Conservation (phyloP, 495 filamentous ascomycete species). For the Neurospora sp. region DNA sequence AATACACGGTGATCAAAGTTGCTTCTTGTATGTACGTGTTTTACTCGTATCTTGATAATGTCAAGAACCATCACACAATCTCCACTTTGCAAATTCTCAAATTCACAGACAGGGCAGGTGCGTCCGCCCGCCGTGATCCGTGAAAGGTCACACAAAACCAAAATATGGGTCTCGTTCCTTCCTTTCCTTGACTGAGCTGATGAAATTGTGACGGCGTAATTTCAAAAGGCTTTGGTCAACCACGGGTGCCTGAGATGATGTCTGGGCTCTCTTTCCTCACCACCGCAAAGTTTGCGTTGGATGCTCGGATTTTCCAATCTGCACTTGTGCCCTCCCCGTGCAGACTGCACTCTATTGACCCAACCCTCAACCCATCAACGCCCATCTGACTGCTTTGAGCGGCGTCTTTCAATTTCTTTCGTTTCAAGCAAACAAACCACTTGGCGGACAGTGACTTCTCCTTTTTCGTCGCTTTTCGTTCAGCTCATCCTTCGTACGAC, state of each 20-base stretch:
- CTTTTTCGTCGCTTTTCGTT: background rate
- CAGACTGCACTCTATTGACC: background rate
- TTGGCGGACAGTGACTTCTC: background rate
- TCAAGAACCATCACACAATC: background rate
- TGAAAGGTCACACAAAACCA: background rate
- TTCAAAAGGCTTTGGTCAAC: background rate
- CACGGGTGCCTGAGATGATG: background rate
- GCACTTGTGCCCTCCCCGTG: background rate
- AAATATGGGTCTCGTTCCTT: background rate
- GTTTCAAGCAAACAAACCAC: background rate
- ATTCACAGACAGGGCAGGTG: background rate
- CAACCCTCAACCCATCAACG: background rate
- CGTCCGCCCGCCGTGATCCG: background rate
- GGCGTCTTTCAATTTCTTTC: background rate
- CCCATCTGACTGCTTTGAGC: background rate
- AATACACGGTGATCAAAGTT: background rate
- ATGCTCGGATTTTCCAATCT: background rate
- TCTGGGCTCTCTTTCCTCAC: background rate
- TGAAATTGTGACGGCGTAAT: background rate
- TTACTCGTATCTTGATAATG: background rate
- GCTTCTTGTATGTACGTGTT: background rate
- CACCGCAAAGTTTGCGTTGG: background rate
- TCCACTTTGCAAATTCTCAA: background rate
- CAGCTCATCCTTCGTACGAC: background rate
- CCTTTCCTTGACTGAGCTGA: background rate